phyloP scores from a whole-genome alignment of 1,139 yeast genomes.

The Suhomyces chickasaworum region DNA sequence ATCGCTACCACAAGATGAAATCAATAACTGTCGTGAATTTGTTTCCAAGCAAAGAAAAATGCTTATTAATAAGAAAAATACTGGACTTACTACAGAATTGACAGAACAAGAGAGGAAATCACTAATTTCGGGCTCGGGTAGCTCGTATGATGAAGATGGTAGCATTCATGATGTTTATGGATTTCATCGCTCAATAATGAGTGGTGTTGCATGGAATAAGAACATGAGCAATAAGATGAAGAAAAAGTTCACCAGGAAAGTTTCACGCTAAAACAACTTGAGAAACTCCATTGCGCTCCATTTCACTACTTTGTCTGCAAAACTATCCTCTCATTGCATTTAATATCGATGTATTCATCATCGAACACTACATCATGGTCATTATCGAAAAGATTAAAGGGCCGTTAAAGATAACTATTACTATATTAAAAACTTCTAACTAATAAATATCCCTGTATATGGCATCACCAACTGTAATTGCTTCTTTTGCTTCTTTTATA shows the following conservation, averaged over 20 bases:
- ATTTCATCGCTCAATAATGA: conserved; percentile 53
- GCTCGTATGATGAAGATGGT: conserved; percentile 25
- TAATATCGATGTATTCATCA: background rate
- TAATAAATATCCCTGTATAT: conserved; percentile 48
- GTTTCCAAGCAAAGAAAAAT: conserved; percentile 63
- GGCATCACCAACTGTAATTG: conserved; percentile 73
- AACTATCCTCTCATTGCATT: background rate
- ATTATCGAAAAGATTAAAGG: background rate
- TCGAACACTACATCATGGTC: background rate
- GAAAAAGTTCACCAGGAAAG: conserved; percentile 34
- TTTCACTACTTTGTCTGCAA: background rate
- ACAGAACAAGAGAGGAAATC: conserved; percentile 45
- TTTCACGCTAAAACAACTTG: background rate
- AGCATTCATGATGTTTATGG: conserved; percentile 51
- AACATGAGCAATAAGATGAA: conserved; percentile 54
- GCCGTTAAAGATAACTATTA: background rate
- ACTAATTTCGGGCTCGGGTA: conserved; percentile 25
- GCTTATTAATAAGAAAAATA: conserved; percentile 42
- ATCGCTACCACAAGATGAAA: conserved; percentile 77
- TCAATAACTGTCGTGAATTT: conserved; percentile 72
- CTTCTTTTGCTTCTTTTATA: conserved; percentile 65
- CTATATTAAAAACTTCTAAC: no score
- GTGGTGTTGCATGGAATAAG: conserved; percentile 60
- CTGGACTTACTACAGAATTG: conserved; percentile 35
- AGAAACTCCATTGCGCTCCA: no score